Base-by-base conservation (phyloP, 495 filamentous ascomycete species). In the Neurospora sublineolata region DNA sequence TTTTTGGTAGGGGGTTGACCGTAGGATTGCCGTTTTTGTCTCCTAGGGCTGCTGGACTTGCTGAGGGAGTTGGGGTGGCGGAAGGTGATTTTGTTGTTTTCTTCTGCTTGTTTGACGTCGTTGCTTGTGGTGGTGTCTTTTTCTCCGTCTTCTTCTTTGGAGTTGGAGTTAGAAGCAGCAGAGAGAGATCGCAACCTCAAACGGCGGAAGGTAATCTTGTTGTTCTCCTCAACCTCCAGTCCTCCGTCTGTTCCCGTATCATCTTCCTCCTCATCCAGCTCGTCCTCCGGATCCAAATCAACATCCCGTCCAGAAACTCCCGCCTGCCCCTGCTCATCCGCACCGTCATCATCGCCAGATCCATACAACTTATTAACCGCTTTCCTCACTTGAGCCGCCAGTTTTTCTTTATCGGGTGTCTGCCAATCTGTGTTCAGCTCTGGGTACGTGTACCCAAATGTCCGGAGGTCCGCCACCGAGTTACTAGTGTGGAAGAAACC, bases 381-480 rank as follows among this genome's bases (percentile, higher is more conserved):
- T 2, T 76, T 73, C 7, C 75, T 74, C 36, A 81, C 76, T 3
- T 69, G 68, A 11, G 69, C 39, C 6, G 76, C 77, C n/a, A 77
- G 44, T 20, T 72, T 72, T 0, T 74, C 76, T 10, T 76, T 70
- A 44, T 39, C 68, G 14, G 23, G 5, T 30, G 72, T 72, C 18
- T 52, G 68, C 73, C 70, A 75, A 58, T 76, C 75, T 39, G 37
- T 33, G 42, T 81, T 73, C 12, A 77, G 68, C 69, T 86, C 85
- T 0, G 83, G 80, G 71, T 86, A 86, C 3, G 81, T 81, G 70
- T 87, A 86, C 18, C 84, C 84, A 37, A 87, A 79, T 2, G 60
- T 60, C 16, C 74, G 74, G 20, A 77, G 73, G 1, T 72, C 70
- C 0, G 77, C 70, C 12, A 81, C 79, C 6, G 76, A 77, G n/a